phyloP scores from a whole-genome alignment of 73 alveolate genomes.

The Uronychia binucleata region DNA sequence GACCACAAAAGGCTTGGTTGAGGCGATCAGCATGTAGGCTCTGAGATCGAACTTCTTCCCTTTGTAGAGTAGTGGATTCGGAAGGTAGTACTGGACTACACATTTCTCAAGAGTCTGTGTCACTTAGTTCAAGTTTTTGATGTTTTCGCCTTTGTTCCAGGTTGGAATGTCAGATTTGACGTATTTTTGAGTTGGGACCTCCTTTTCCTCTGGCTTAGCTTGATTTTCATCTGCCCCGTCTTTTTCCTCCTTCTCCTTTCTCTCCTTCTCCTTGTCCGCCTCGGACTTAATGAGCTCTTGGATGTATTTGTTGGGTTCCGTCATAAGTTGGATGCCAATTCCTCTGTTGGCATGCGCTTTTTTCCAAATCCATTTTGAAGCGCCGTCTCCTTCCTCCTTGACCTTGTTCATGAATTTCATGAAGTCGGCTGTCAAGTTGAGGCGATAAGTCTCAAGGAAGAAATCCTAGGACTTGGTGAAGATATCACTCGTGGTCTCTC shows the following conservation, averaged over 20 bases:
- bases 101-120: slow-evolving; percentile 38
- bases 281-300: slow-evolving; percentile 49
- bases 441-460: slow-evolving; percentile 76
- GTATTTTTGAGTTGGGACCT: neutral
- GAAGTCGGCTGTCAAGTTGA: slow-evolving; percentile 65
- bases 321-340: slow-evolving; percentile 66
- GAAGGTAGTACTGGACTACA: slow-evolving; percentile 84
- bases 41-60: slow-evolving; percentile 92
- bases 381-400: slow-evolving; percentile 23
- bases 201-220: neutral
- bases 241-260: neutral
- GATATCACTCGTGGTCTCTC: slow-evolving; percentile 24
- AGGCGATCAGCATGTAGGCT: slow-evolving; percentile 78
- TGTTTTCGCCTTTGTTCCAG: slow-evolving; percentile 22
- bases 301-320: slow-evolving; percentile 56
- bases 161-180: neutral
- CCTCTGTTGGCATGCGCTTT: slow-evolving; percentile 75
- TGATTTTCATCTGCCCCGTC: neutral
- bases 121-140: slow-evolving; percentile 51
- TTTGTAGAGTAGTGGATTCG: slow-evolving; percentile 80
- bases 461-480: slow-evolving; percentile 27
- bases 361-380: slow-evolving; percentile 73
- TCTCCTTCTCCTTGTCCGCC: neutral
- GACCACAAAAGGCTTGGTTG: slow-evolving; percentile 76
- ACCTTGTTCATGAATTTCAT: slow-evolving; percentile 57